Percentiles rank a stretch among this genome's conserved stretches.
Conservation (phyloP, 495 filamentous ascomycete genomes). For the Neurospora africana region DNA sequence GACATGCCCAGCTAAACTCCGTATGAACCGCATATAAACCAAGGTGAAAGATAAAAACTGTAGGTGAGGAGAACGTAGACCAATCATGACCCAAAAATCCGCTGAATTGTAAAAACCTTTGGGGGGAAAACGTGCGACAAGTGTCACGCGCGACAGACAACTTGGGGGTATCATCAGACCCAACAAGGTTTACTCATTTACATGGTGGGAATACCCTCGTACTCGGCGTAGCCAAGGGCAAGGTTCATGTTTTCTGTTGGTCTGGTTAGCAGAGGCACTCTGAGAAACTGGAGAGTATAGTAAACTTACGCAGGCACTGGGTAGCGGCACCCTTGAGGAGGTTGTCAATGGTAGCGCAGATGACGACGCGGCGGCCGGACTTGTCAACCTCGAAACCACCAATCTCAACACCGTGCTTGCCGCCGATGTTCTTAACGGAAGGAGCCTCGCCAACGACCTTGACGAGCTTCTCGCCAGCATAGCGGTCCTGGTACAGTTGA, state of each 20-base stretch:
- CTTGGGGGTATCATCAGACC: not conserved
- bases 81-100: not conserved
- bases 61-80: not conserved
- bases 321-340: conserved; percentile 93
- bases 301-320: conserved; percentile 76
- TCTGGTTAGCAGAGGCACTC: conserved; percentile 11
- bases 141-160: not conserved
- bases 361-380: conserved; percentile 77
- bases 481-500: conserved; percentile 90
- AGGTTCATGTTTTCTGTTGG: conserved; percentile 92
- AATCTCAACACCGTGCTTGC: conserved; percentile 88
- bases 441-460: conserved; percentile 86
- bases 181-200: conserved; percentile 8
- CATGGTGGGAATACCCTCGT: conserved; percentile 69
- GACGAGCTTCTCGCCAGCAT: conserved; percentile 88
- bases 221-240: conserved; percentile 84
- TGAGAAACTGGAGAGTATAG: not conserved
- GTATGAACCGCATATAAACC: not conserved
- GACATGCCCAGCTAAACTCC: not conserved
- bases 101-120: not conserved
- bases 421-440: conserved; percentile 76
- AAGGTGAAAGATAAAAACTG: not conserved
- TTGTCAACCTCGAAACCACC: conserved; percentile 90
- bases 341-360: conserved; percentile 98
- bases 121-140: not conserved